These are phyloP conservation scores for Haplographium delicatum DNA, from an alignment of 495 filamentous ascomycete genomes.

Conservation along the genomic window DNA sequence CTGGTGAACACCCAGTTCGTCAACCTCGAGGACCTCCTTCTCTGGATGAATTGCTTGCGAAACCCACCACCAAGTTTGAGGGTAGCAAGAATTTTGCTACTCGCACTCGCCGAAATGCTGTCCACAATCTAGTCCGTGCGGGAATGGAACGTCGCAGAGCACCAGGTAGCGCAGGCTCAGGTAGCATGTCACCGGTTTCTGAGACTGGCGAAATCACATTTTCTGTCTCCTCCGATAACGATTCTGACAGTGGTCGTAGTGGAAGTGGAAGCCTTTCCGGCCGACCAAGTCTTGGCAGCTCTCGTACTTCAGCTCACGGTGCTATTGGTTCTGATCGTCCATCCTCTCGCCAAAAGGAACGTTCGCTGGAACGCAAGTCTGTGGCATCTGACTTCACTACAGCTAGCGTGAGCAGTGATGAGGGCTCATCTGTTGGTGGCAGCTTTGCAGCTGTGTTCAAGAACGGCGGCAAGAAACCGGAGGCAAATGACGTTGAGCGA, in stretches of 20 bases:
- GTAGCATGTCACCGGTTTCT: slow-evolving; percentile 84
- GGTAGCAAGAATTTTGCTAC: slow-evolving; percentile 98
- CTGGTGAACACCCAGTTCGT: slow-evolving; percentile 89
- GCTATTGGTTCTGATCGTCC: slow-evolving; percentile 81
- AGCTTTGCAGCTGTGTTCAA: slow-evolving; percentile 57
- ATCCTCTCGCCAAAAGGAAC: slow-evolving; percentile 53
- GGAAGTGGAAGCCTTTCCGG: slow-evolving; percentile 76
- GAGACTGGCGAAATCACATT: slow-evolving; percentile 75
- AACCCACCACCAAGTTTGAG: slow-evolving; percentile 89
- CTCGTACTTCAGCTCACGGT: slow-evolving; percentile 71
- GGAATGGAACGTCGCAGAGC: slow-evolving; percentile 79
- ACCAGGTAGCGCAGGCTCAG: slow-evolving; percentile 50
- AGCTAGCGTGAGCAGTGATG: slow-evolving; percentile 59
- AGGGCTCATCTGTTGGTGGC: slow-evolving; percentile 37
- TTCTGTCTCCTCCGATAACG: slow-evolving; percentile 60
- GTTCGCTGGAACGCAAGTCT: slow-evolving; percentile 52
- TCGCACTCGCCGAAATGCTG: slow-evolving; percentile 85
- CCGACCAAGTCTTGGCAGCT: slow-evolving; percentile 71
- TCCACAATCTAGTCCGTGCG: slow-evolving; percentile 85
- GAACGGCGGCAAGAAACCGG: slow-evolving; percentile 42
- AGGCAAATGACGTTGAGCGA: slow-evolving; percentile 55
- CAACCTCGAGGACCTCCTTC: slow-evolving; percentile 91
- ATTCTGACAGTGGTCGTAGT: slow-evolving; percentile 72
- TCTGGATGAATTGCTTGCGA: slow-evolving; percentile 83
- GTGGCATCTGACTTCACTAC: slow-evolving; percentile 46